Evolutionary conservation across 192 early-diverging fungal genomes (phyloP).

Genomic region (Borealophlyctis nickersoniae): DNA sequence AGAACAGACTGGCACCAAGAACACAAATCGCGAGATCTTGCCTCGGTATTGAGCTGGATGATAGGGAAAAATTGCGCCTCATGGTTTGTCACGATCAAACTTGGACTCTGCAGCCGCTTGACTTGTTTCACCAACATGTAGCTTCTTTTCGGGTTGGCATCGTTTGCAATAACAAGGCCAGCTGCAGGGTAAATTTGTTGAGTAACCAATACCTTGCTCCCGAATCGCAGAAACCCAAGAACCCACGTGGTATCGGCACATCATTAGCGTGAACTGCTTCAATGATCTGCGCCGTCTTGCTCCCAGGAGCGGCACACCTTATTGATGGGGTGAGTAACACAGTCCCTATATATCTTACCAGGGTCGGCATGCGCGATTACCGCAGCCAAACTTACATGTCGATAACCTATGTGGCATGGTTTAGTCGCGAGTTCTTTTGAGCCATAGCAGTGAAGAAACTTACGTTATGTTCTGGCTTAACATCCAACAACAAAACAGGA

Average conservation of each 20-base stretch:
- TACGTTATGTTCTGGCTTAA: constrained; percentile 81
- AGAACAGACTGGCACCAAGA: too few relatives aligned
- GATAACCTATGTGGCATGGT: constrained; percentile 18
- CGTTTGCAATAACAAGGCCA: constrained; percentile 95
- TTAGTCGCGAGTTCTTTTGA: not conserved
- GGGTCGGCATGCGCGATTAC: not conserved
- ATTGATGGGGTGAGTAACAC: constrained; percentile 55
- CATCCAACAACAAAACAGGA: constrained; percentile 88
- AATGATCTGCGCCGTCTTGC: constrained; percentile 88
- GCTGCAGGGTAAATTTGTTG: constrained; percentile 22
- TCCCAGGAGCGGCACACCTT: constrained; percentile 98
- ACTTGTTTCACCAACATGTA: constrained; percentile 95
- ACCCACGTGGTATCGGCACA: constrained; percentile 22
- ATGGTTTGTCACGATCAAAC: constrained; percentile 93
- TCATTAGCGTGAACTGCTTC: constrained; percentile 48
- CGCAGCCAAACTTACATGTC: constrained; percentile 16
- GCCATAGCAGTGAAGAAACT: constrained; percentile 7
- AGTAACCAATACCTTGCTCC: too few relatives aligned
- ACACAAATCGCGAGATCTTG: constrained; percentile 15
- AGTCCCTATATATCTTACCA: constrained; percentile 16
- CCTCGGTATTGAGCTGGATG: constrained; percentile 46
- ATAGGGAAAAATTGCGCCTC: constrained; percentile 85
- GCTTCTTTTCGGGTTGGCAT: constrained; percentile 84
- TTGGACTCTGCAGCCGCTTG: constrained; percentile 90
- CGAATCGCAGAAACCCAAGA: too few relatives aligned